Base-by-base conservation (phyloP, 1,284 basidiomycete species). In the Malassezia arunalokei region DNA sequence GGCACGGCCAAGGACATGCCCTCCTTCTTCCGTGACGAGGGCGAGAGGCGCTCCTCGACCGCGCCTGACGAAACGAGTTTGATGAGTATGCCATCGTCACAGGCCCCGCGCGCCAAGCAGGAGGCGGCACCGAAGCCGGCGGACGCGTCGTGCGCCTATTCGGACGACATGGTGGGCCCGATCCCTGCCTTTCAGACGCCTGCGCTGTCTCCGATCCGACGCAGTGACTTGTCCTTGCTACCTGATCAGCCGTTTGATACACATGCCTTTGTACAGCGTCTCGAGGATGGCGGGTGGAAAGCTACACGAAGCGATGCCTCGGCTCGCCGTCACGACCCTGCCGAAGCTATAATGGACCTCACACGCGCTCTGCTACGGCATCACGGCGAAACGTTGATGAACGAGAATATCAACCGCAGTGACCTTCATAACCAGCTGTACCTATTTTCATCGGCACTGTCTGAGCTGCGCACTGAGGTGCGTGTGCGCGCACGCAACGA, bases 391-490 rank as follows among this genome's bases (percentile, higher is more conserved):
- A 76, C 80, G 60, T 85, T 92, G 6, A 78, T 80, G 51, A 76
- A 81, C 47, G 83, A 85, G 50, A 83, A 86, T 37, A 76, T 95
- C 66, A 83, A 82, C 35, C 78, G 79, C 40, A 86, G 91, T 73
- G 90, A 95, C 71, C 74, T 90, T 48, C 58, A 65, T 56, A 64
- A 70, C 40, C 65, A 92, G 82, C 88, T 89, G 9, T 99, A 99
- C 73, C 78, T 96, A 27, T 96, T 95, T 75, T 82, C 84, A 48
- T 92, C 94, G 8, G 94, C 92, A 0, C 74, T 98, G 27, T 86
- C 87, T 0, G 90, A 98, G 73, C 77, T 95, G 39, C 81, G 89
- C 14, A 85, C 87, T 5, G 92, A 95, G 67, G 80, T 88, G 38
- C 83, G 84, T 8, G 81, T 90, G 59, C 81, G 82, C 51, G 84